Evolutionary conservation across 352 stramenopile species (phyloP), one percentile per base, ranked within the genome.

Genomic region (Phytophthora nicotianae): DNA sequence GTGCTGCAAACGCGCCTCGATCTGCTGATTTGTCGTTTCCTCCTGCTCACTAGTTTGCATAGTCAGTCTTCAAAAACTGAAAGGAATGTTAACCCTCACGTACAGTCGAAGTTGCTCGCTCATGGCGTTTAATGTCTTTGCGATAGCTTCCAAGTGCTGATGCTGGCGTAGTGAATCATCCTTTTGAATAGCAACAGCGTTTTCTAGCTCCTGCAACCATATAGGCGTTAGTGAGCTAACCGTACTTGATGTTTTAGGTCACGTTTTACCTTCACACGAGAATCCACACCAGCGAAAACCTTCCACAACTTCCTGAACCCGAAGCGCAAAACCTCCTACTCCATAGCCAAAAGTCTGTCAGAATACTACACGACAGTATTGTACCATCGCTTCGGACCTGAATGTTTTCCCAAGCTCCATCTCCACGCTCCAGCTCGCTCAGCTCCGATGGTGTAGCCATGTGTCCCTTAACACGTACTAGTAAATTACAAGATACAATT

Each of bases 371-470:
- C 13, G 24, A 32, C 23, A 13, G 4, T 10, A 20, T 20, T 19
- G 48, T 5, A 45, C 13, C 20, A 11, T 23, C n/a, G 5, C 19
- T 50, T 38, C 16, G 47, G 19, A 86, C 80, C 71, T 88, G 78
- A 51, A 90, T 88, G 54, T 88, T 90, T 49, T 90, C 81, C 81
- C 78, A 90, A 21, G 58, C 47, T 62, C 81, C 81, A 58, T 86
- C 66, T 19, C 81, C 81, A 11, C 58, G 71, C 62, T 74, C 64
- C 16, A 89, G 67, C 40, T 77, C 76, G 3, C 10, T 42, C 19
- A 77, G 40, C 16, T 80, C 72, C 16, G 38, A 40, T 5, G 52
- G 23, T 62, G 70, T 68, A 70, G 65, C 65, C 65, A 74, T 74
- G 65, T 57, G 65, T 49, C 65, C 43, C 49, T 66, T 55, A 23